phyloP scores from a whole-genome alignment of 495 filamentous ascomycete species.

The Xylaria palmicola region DNA sequence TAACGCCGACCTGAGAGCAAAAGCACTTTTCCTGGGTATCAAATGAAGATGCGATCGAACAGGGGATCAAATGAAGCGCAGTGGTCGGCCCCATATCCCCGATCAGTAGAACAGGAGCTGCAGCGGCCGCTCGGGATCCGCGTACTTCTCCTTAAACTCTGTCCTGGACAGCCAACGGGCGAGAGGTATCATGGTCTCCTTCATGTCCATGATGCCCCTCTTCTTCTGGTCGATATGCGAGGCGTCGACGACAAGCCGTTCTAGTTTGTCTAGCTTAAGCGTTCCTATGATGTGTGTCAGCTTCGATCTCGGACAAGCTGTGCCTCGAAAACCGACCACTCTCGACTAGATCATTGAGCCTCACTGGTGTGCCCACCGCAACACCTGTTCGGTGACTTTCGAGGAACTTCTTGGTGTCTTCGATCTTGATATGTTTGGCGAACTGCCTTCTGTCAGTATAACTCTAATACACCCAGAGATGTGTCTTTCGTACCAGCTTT shows the following conservation, averaged over 20 bases:
- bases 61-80: background rate
- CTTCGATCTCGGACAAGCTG: background rate
- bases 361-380: conserved; percentile 82
- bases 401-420: conserved; percentile 79
- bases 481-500: conserved; percentile 58
- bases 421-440: conserved; percentile 95
- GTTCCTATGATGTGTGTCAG: conserved; percentile 52
- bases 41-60: conserved; percentile 1
- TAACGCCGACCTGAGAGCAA: conserved; percentile 12
- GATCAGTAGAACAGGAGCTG: conserved; percentile 59
- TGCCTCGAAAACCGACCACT: conserved; percentile 54
- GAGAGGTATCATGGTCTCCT: conserved; percentile 77
- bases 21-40: conserved; percentile 16
- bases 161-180: conserved; percentile 62
- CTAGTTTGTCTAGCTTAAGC: conserved; percentile 63
- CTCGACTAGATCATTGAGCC: conserved; percentile 78
- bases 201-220: conserved; percentile 88
- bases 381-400: conserved; percentile 70
- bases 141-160: conserved; percentile 70
- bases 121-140: conserved; percentile 45
- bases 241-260: conserved; percentile 82
- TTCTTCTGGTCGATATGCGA: conserved; percentile 92
- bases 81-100: background rate
- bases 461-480: background rate
- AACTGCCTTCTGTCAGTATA: conserved; percentile 48